Evolutionary conservation across 805 yeast genomes (phyloP).

Genomic region (Sporopachydermia lactativora): DNA sequence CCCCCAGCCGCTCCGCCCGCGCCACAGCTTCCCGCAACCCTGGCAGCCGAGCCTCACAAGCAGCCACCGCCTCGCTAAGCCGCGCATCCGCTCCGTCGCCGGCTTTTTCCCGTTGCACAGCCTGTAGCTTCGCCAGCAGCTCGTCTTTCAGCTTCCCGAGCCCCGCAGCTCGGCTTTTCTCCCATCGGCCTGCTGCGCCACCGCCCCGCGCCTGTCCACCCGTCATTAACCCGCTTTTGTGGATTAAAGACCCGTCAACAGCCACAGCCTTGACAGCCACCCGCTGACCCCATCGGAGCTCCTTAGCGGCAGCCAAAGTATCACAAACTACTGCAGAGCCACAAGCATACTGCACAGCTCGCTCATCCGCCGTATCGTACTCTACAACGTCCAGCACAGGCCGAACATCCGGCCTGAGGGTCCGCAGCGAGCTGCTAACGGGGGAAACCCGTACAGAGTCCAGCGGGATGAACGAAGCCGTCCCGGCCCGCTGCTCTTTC

Average conservation of each 20-base stretch:
- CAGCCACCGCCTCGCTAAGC: conserved; percentile 39
- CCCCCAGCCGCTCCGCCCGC: conserved; percentile 16
- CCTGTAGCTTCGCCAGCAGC: conserved; percentile 34
- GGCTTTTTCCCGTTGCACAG: conserved; percentile 30
- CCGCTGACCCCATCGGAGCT: conserved; percentile 51
- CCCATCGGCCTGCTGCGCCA: conserved; percentile 24
- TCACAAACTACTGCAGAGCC: conserved; percentile 74
- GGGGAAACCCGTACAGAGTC: conserved; percentile 54
- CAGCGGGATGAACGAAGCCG: conserved; percentile 78
- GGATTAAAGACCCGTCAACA: conserved; percentile 72
- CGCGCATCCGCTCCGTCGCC: conserved; percentile 42
- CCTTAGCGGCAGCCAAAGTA: conserved; percentile 48
- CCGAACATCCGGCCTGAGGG: conserved; percentile 36
- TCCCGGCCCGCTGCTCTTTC: conserved; percentile 76
- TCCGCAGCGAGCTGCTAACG: conserved; percentile 39
- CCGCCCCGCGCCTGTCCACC: conserved; percentile 57
- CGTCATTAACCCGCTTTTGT: conserved; percentile 81
- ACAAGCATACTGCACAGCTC: conserved; percentile 69
- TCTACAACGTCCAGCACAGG: conserved; percentile 66
- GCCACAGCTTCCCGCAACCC: conserved; percentile 16
- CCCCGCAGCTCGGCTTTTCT: conserved; percentile 22
- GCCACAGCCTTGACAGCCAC: conserved; percentile 59
- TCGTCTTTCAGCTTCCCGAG: conserved; percentile 38
- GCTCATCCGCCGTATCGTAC: conserved; percentile 52
- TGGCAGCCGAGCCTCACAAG: conserved; percentile 23